These are phyloP conservation scores for Pseudocercospora vitis DNA, from an alignment of 2,329 filamentous ascomycete genomes.

Conservation along the genomic window DNA sequence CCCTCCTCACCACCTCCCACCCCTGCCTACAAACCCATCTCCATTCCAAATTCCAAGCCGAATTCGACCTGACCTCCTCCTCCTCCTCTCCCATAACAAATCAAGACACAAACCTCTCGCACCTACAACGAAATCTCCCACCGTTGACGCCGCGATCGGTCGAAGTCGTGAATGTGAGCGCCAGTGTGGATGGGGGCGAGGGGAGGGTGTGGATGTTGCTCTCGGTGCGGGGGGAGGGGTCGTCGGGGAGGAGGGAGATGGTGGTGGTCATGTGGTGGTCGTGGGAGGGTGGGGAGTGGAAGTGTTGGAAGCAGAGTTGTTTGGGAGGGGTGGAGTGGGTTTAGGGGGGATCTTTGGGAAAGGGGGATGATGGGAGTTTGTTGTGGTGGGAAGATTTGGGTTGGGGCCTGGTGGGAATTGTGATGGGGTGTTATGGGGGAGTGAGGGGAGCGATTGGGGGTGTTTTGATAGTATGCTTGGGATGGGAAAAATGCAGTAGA, in stretches of 20 bases:
- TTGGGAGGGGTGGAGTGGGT: constrained; percentile 14
- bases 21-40: constrained; percentile 8
- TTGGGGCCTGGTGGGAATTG: no score
- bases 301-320: constrained; percentile 19
- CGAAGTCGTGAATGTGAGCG: constrained; percentile 9
- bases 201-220: constrained; percentile 21
- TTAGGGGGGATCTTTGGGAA: not conserved
- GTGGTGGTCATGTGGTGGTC: constrained; percentile 20
- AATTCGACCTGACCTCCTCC: constrained; percentile 9
- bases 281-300: constrained; percentile 16
- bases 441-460: no score
- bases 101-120: constrained; percentile 8
- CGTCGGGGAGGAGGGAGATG: constrained; percentile 9
- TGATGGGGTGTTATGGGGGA: no score
- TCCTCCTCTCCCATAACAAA: not conserved
- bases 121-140: constrained; percentile 5
- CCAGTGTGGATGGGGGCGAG: constrained; percentile 16
- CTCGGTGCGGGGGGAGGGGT: not conserved
- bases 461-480: no score
- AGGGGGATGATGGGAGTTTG: not conserved
- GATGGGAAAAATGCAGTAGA: no score
- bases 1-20: no score
- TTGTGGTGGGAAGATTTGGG: no score
- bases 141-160: not conserved
- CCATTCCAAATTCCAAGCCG: constrained; percentile 13